These are phyloP conservation scores for Moniliella sp. DNA, from an alignment of 1,284 basidiomycete genomes.

Conservation along the genomic window DNA sequence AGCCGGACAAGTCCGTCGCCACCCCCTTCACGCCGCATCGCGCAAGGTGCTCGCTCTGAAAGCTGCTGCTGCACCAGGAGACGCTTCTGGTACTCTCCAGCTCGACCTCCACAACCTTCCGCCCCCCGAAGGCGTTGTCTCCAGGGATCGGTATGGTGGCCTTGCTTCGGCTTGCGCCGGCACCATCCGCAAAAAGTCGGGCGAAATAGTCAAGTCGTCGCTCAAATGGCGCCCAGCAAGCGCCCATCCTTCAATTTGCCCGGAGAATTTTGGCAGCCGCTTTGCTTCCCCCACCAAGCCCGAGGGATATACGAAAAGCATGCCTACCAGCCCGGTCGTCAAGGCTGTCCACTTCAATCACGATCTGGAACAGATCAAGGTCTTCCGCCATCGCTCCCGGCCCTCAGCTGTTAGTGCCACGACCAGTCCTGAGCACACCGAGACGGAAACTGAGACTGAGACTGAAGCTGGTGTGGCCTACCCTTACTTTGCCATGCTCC, in stretches of 20 bases:
- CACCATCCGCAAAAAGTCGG: constrained; percentile 65
- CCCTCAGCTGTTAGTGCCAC: constrained; percentile 74
- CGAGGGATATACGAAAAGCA: constrained; percentile 10
- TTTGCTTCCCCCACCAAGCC: neutral
- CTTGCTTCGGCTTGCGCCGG: constrained; percentile 10
- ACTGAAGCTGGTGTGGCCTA: too few relatives aligned
- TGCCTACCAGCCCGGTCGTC: constrained; percentile 43
- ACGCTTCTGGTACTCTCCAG: constrained; percentile 14
- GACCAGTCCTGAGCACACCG: constrained; percentile 65
- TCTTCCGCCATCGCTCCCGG: constrained; percentile 78
- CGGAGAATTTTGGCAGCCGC: constrained; percentile 35
- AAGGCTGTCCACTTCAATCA: constrained; percentile 83
- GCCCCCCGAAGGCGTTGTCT: constrained; percentile 9
- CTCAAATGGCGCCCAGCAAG: constrained; percentile 47
- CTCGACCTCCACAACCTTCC: constrained; percentile 20
- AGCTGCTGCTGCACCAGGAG: constrained; percentile 11
- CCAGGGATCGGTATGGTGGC: constrained; percentile 1
- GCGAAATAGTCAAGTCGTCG: constrained; percentile 72
- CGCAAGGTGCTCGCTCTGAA: constrained; percentile 17
- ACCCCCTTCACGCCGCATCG: constrained; percentile 12
- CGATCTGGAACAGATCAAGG: constrained; percentile 64
- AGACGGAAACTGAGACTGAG: constrained; percentile 49
- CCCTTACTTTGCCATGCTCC: constrained; percentile 13
- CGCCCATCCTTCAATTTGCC: constrained; percentile 33
- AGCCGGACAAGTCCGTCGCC: too few relatives aligned